These are phyloP conservation scores for Psilocybe mexicana DNA, from an alignment of 1,284 basidiomycete genomes.

Conservation along the genomic window DNA sequence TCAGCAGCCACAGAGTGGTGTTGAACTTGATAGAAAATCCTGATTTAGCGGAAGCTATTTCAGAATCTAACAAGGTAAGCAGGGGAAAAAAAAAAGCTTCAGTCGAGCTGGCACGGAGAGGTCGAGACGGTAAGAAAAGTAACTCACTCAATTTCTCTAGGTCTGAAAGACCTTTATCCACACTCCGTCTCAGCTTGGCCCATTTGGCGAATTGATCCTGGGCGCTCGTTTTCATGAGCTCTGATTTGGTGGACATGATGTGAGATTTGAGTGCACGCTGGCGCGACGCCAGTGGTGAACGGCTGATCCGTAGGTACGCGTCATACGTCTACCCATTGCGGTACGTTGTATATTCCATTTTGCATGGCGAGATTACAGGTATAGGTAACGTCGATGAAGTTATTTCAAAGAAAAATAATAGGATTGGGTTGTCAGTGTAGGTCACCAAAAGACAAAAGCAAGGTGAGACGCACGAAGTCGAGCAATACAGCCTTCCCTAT, in stretches of 20 bases:
- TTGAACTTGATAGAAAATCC: slow-evolving; percentile 78
- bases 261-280: slow-evolving; percentile 76
- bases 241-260: slow-evolving; percentile 79
- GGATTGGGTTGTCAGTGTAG: not conserved
- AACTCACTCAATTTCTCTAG: slow-evolving; percentile 90
- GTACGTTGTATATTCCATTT: not conserved
- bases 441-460: slow-evolving; percentile 1
- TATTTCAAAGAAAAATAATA: not conserved
- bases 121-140: not conserved
- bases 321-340: slow-evolving; percentile 57
- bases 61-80: slow-evolving; percentile 53
- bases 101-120: too few relatives aligned
- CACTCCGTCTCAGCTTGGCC: slow-evolving; percentile 89
- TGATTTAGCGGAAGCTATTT: slow-evolving; percentile 64
- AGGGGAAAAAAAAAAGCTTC: not conserved
- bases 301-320: slow-evolving; percentile 67
- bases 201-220: slow-evolving; percentile 99
- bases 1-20: slow-evolving; percentile 74
- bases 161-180: slow-evolving; percentile 92
- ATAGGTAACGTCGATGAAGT: not conserved
- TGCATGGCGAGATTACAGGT: not conserved
- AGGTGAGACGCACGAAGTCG: slow-evolving; percentile 62
- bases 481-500: slow-evolving; percentile 82
- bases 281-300: slow-evolving; percentile 50
- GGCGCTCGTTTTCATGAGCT: slow-evolving; percentile 87